A percentile compares a stretch with the other conserved stretches of the same genome.
phyloP scores from a whole-genome alignment of 2,329 filamentous ascomycete genomes.

The Talaromyces verruculosus region DNA sequence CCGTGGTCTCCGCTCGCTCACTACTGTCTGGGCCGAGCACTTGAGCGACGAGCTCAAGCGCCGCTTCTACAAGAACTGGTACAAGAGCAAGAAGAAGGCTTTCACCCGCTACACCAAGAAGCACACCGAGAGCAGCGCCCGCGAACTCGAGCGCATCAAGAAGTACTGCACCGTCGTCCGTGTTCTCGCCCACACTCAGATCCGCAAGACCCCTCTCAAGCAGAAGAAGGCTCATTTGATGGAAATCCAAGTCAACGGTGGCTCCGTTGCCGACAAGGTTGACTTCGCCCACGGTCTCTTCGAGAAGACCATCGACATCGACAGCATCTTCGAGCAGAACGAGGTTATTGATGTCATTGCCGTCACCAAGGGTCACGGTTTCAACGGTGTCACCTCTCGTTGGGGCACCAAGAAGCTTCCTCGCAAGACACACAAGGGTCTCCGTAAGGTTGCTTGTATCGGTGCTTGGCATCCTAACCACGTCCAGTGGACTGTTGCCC shows the following conservation, averaged over 20 bases:
- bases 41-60: constrained; percentile 98
- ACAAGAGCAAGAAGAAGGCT: constrained; percentile 99
- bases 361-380: constrained; percentile 99
- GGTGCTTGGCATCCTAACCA: constrained; percentile 99
- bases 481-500: constrained; percentile 99
- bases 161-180: constrained; percentile 99
- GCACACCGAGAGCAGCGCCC: constrained; percentile 92
- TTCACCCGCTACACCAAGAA: constrained; percentile 99
- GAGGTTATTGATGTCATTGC: constrained; percentile 99
- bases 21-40: constrained; percentile 99
- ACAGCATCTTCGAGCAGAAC: constrained; percentile 96
- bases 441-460: constrained; percentile 99
- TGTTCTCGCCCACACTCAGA: constrained; percentile 98
- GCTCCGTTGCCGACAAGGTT: constrained; percentile 93
- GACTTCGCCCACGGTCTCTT: constrained; percentile 92
- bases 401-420: constrained; percentile 99
- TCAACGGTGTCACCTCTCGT: constrained; percentile 92
- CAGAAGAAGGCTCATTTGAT: constrained; percentile 99
- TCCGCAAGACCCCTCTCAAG: constrained; percentile 98
- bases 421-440: constrained; percentile 99
- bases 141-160: constrained; percentile 99
- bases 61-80: constrained; percentile 99
- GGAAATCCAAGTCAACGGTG: constrained; percentile 99
- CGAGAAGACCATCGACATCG: constrained; percentile 96
- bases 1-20: constrained; percentile 97